Evolutionary conservation across 495 filamentous ascomycete species (phyloP), one percentile per base, ranked within the genome.

Genomic region (Hyaloscypha finlandica): DNA sequence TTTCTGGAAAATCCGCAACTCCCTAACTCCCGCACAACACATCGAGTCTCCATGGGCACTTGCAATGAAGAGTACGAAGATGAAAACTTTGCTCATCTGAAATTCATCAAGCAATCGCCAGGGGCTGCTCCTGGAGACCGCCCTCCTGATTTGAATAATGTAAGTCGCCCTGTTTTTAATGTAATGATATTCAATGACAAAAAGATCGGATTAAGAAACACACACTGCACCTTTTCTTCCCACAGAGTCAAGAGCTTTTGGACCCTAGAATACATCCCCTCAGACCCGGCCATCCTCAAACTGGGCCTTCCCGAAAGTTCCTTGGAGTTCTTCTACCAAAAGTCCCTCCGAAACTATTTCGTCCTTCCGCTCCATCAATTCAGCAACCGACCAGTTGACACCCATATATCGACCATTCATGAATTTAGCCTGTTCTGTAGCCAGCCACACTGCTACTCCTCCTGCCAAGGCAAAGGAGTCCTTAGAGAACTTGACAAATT

Each of bases 381-480:
- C 79, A 6, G 80, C 76, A 11, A 83, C 75, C 69, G 80, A 76
- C 82, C 80, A 85, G 39, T 83, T 81, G 6, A 70, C 75, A 45
- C 63, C 59, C 9, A 84, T 61, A 65, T 75, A 77, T 60, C 80
- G 67, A 1, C 81, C 81, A n/a, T 72, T 78, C 55, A 84, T 60
- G 52, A 77, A 83, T 29, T 68, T 71, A 48, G 75, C 75, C 63
- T 80, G 69, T 45, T 74, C 72, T 29, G 71, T 77, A 31, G 69
- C 65, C 55, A 83, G 66, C 70, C 77, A 83, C n/a, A 84, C 71
- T 0, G 75, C 75, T 5, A 71, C 51, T 3, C 78, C 80, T 8
- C 75, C 80, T 8, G 75, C 75, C 29, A 83, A 69, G 30, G 74
- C 76, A 2, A 73, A 39, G 0, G 65, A 63, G 59, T 67, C 65